These are phyloP conservation scores for Coemansia sp. DNA, from an alignment of 371 early-diverging fungal genomes.

Conservation along the genomic window DNA sequence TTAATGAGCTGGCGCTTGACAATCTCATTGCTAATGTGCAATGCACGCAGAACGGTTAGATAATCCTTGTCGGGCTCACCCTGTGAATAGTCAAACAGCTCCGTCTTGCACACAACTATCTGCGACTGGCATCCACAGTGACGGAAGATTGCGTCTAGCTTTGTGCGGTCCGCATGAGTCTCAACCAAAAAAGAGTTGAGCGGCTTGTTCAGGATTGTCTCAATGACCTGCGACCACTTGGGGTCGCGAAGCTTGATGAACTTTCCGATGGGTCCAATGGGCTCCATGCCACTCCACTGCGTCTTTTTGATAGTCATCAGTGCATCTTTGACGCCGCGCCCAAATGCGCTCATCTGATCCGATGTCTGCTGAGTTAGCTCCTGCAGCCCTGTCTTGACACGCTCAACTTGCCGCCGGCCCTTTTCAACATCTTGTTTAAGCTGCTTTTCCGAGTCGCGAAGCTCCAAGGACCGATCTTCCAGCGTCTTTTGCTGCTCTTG, in stretches of 20 bases:
- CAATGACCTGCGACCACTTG: constrained; percentile 67
- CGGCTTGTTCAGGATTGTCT: constrained; percentile 65
- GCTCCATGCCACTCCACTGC: constrained; percentile 60
- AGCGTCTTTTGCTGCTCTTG: constrained; percentile 29
- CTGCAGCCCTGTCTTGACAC: constrained; percentile 27
- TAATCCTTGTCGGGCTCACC: constrained; percentile 69
- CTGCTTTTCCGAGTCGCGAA: constrained; percentile 20
- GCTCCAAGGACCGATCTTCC: constrained; percentile 23
- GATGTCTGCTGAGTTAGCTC: constrained; percentile 59
- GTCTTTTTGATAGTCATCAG: constrained; percentile 62
- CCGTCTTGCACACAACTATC: constrained; percentile 63
- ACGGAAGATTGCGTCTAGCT: constrained; percentile 57
- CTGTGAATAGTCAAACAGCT: constrained; percentile 66
- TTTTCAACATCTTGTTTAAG: constrained; percentile 17
- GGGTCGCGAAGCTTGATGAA: constrained; percentile 65
- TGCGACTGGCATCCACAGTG: constrained; percentile 55
- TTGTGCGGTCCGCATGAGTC: constrained; percentile 63
- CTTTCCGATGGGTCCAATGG: constrained; percentile 85
- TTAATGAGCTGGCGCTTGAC: constrained; percentile 79
- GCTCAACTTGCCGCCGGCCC: constrained; percentile 18
- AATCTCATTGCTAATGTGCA: constrained; percentile 70
- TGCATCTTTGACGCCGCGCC: constrained; percentile 66
- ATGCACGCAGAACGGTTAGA: constrained; percentile 66
- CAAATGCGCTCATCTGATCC: constrained; percentile 70
- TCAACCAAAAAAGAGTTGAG: constrained; percentile 79